Evolutionary conservation across 192 early-diverging fungal genomes (phyloP), one percentile per base, ranked within the genome.

Genomic region (Coemansia sp.): DNA sequence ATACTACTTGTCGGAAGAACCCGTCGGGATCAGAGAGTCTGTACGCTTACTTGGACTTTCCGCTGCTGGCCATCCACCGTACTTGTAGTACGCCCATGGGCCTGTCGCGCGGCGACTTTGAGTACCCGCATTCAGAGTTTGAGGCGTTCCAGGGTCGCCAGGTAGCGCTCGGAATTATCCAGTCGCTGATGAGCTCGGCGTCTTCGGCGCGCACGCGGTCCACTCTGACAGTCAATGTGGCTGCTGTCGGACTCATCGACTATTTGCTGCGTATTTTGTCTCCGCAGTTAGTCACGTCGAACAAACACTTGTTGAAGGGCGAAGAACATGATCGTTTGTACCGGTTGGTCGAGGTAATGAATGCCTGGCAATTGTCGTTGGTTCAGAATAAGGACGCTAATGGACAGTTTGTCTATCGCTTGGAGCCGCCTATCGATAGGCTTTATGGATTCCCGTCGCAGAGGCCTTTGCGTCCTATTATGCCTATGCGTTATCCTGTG

Each of bases 351-450:
- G 76, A 68, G 34, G 69, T 86, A 3, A 77, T 78, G 74, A 47
- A 44, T 29, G 44, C 64, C 29, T 73, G 76, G 72, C 50, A 69
- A 3, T 43, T 84, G 22, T 46, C 71, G 11, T 71, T 77, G 47
- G 75, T 81, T 49, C 71, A 87, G 75, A 66, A 38, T 34, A 73
- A 62, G 31, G 71, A 81, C 34, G 44, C 63, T 46, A 61, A 49
- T 60, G 74, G 78, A 7, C 65, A 74, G 49, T 71, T 74, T 64
- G 66, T 75, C 20, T 85, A 74, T 69, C 66, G 64, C 20, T 73
- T 96, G 22, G 94, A 98, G 64, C 97, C 97, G 90, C 96, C 88
- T 67, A 87, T 86, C 29, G 63, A 84, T 67, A 68, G 71, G 13
- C 49, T 84, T 33, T 69, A 69, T 63, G 74, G 62, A 4, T 72